Evolutionary conservation across 1,139 yeast species (phyloP), one percentile per base, ranked within the genome.

Genomic region (Diutina rugosa): DNA sequence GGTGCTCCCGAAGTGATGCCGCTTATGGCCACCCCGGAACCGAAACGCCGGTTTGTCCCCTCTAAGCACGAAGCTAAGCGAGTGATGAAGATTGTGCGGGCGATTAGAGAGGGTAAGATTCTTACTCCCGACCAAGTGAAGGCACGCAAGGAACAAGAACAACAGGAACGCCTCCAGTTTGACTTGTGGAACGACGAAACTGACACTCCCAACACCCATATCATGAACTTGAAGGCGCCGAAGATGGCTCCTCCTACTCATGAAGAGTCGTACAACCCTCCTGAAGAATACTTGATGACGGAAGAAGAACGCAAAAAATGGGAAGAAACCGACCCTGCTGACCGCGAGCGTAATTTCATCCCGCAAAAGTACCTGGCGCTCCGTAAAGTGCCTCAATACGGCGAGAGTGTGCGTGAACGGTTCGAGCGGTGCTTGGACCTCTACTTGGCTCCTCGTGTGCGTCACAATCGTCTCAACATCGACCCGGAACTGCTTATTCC

Each of bases 401-500:
- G 80, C 62, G 93, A 90, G 63, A 78, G 84, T 59, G 80, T 93
- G 45, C 80, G 97, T 64, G 99, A 93, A 71, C 80, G 91, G 63
- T 95, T 93, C 66, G 99, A 93, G 73, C 82, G 99, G 67, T 87
- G 95, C 61, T 77, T 93, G 66, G 99, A 93, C 72, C 78, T 93
- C 63, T 93, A 95, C 68, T 76, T 93, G 64, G 99, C 99, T 4
- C 99, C 99, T 60, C 84, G 99, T 72, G 93, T 90, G 56, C 90
- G 97, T 67, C 90, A 85, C 64, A 87, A 90, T 69, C 90, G 90
- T 72, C 79, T 90, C 65, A 87, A 91, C 67, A 90, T 95, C 65
- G 98, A 95, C 65, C 99, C 99, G 6, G 99, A 93, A 62, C 87
- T 96, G 55, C 80, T 93, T 67, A 85, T 93, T 63, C 99, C 99